A percentile compares a stretch with the other conserved stretches of the same genome.
Evolutionary conservation across 2,329 filamentous ascomycete species (phyloP).

Genomic region (Aspergillus transmontanensis): DNA sequence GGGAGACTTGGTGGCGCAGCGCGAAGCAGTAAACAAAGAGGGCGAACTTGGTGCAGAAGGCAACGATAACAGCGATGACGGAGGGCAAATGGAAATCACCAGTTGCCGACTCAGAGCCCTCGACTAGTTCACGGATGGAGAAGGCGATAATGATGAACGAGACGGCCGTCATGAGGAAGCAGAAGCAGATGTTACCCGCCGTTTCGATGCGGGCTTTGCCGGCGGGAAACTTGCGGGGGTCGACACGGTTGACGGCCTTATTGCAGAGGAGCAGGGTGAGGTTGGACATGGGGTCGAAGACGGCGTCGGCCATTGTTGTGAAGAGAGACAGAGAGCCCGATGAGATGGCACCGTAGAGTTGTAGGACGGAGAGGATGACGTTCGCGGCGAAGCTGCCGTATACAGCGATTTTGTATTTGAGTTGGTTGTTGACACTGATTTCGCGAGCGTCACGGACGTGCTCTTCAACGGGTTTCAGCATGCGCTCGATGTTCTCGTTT

Average conservation of each 20-base stretch:
- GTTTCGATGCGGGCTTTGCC: constrained; percentile 95
- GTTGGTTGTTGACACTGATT: constrained; percentile 76
- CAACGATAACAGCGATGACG: constrained; percentile 79
- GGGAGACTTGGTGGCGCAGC: constrained; percentile 85
- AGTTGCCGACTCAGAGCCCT: constrained; percentile 49
- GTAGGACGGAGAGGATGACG: constrained; percentile 73
- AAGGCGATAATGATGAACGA: constrained; percentile 92
- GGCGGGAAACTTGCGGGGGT: constrained; percentile 82
- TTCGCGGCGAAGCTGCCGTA: constrained; percentile 76
- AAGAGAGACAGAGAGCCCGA: constrained; percentile 94
- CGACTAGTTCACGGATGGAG: constrained; percentile 70
- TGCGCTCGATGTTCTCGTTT: constrained; percentile 88
- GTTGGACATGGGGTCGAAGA: constrained; percentile 92
- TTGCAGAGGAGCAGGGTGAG: constrained; percentile 83
- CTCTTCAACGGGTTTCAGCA: constrained; percentile 91
- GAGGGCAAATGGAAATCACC: constrained; percentile 78
- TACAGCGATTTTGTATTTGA: constrained; percentile 65
- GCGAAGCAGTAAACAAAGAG: constrained; percentile 94
- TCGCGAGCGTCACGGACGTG: constrained; percentile 81
- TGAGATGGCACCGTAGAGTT: constrained; percentile 84
- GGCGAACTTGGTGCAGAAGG: constrained; percentile 79
- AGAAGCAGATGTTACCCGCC: constrained; percentile 93
- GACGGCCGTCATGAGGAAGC: constrained; percentile 91
- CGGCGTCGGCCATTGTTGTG: constrained; percentile 93
- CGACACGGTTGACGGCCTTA: constrained; percentile 84